Base-by-base conservation (phyloP, 2,329 filamentous ascomycete species). In the Aspergillaceae sp. region DNA sequence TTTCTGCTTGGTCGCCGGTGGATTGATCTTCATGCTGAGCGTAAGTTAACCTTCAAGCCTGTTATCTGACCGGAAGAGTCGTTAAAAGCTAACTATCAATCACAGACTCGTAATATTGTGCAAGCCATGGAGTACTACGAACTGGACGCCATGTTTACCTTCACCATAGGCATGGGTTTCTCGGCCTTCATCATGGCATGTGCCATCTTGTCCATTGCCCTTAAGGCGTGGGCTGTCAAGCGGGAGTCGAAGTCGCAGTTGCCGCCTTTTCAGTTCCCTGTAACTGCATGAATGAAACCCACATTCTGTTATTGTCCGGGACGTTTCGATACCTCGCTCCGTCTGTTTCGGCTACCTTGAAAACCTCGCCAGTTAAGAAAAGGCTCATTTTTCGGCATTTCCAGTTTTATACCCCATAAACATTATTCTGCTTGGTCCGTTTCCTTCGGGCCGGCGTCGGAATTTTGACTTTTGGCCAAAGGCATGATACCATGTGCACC, bases 21-120 rank as follows among this genome's bases (percentile, higher is more conserved):
- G 92, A 4, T 74, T 94, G 40, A 83, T 96, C 45, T 96, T 97
- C 69, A 95, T 96, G 86, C 77, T 86, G 50, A 94, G 88, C 63
- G 83, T 86, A 72, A 74, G 83, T 79, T 9, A 36, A 45, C n/a
- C 29, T 30, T 29, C 36, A 7, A 41, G 1, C 10, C 29, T 38
- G 3, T 10, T 26, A 38, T 8, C 11, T 36, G n/a, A 6, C n/a
- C 8, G 7, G 8, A 19, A 27, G 19, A 19, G 11, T 34, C 11
- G 44, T 53, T 51, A 48, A 56, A 46, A 19, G 47, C 54, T 64
- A 51, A 65, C 41, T 48, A 28, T 29, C 33, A 34, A n/a, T 27
- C 37, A 41, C 50, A 86, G 81, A 85, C 86, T 51, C 78, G 79
- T 46, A 88, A 94, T 60, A 85, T 85, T 0, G 78, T 96, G 28